These are phyloP conservation scores for Diaporthe sp. DNA, from an alignment of 2,329 filamentous ascomycete genomes.

Conservation along the genomic window DNA sequence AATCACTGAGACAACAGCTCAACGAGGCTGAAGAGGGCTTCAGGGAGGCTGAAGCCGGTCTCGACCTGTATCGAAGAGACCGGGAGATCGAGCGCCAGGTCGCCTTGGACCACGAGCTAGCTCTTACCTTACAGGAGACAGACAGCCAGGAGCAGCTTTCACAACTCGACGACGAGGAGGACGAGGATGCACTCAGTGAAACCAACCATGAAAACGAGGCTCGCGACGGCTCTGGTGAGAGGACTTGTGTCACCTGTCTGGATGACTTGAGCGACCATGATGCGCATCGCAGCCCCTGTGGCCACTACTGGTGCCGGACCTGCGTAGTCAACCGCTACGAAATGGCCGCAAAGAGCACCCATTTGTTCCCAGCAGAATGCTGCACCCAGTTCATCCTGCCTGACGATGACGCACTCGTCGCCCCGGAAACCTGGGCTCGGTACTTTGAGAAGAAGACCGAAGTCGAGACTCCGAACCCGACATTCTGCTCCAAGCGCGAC, in stretches of 20 bases:
- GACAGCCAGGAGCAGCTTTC: not conserved
- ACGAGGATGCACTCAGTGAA: not conserved
- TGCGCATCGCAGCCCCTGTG: not conserved
- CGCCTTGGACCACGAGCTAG: not conserved
- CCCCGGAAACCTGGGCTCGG: constrained; percentile 48
- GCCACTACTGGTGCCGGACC: not conserved
- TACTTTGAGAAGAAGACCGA: constrained; percentile 64
- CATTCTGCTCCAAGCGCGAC: constrained; percentile 61
- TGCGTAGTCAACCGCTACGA: not conserved
- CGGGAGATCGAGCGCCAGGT: not conserved
- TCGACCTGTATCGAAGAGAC: no score
- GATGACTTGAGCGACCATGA: not conserved
- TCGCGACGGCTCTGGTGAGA: not conserved
- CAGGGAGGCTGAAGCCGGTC: no score
- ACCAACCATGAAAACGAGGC: not conserved
- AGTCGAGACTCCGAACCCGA: constrained; percentile 60
- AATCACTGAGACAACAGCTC: no score
- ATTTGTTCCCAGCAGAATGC: constrained; percentile 11
- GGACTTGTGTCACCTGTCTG: not conserved
- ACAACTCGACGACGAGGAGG: not conserved
- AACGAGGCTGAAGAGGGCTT: no score
- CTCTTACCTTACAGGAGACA: not conserved
- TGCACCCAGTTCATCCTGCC: not conserved
- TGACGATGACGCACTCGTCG: constrained; percentile 50
- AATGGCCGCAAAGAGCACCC: not conserved